These are phyloP conservation scores for Emergomyces pasteurianus DNA, from an alignment of 2,329 filamentous ascomycete species.

Conservation along the genomic window DNA sequence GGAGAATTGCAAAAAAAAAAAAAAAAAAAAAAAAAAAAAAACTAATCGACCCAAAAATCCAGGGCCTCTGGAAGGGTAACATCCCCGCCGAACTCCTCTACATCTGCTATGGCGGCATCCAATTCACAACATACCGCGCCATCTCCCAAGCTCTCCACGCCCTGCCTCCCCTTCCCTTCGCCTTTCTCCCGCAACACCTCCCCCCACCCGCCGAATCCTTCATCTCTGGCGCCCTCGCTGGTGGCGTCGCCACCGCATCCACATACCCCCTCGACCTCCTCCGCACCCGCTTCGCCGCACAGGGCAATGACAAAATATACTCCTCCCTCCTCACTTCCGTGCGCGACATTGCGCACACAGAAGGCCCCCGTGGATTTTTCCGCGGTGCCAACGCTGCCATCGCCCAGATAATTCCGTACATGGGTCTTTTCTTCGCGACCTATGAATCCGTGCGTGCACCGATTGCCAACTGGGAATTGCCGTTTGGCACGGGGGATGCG, in stretches of 20 bases:
- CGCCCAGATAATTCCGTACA: slow-evolving; percentile 84
- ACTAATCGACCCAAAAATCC: neutral
- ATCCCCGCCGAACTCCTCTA: slow-evolving; percentile 92
- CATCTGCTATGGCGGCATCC: slow-evolving; percentile 74
- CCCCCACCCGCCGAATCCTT: slow-evolving; percentile 66
- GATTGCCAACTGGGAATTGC: slow-evolving; percentile 44
- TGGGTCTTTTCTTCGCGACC: slow-evolving; percentile 88
- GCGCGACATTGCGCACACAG: slow-evolving; percentile 57
- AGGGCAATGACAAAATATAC: slow-evolving; percentile 74
- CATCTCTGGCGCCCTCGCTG: slow-evolving; percentile 68
- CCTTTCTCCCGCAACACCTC: slow-evolving; percentile 32
- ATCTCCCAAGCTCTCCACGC: slow-evolving; percentile 55
- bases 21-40: neutral
- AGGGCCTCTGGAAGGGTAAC: slow-evolving; percentile 92
- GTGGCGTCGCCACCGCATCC: slow-evolving; percentile 64
- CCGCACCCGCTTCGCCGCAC: slow-evolving; percentile 90
- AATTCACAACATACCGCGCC: slow-evolving; percentile 81
- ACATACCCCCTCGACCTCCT: slow-evolving; percentile 93
- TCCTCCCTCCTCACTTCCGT: slow-evolving; percentile 56
- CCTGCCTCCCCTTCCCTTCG: slow-evolving; percentile 22
- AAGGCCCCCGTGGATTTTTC: slow-evolving; percentile 74
- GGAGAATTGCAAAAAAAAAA: neutral
- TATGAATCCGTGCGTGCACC: slow-evolving; percentile 66
- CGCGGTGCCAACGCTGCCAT: slow-evolving; percentile 72
- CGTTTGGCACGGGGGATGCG: slow-evolving; percentile 70